Base-by-base conservation (phyloP, 768 basidiomycete genomes). In the Termitomyces sp. region DNA sequence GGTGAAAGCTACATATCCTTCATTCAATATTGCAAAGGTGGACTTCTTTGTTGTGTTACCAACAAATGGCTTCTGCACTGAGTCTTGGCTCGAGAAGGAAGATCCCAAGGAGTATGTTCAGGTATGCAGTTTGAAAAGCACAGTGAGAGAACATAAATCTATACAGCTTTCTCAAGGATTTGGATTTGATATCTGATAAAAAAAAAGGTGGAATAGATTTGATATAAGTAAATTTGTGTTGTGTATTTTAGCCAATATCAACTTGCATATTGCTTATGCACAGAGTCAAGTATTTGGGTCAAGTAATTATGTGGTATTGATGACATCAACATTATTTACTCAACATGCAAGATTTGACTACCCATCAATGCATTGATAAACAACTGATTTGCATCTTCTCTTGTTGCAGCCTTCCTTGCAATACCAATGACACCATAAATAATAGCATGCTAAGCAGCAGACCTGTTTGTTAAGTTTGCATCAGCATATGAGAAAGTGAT, bases 21-120 rank as follows among this genome's bases (percentile, higher is more conserved):
- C 34, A 70, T 66, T 3, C 34, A 34, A 12, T 73, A 68, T 43
- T 59, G 56, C 0, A 60, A 68, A 0, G 72, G 69, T 0, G 64
- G 65, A 0, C 51, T 72, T 3, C 65, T 70, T 45, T 61, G 67
- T 3, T 71, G 48, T 45, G 59, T 66, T 5, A 57, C 64, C 8
- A n/a, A n/a, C n/a, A n/a, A 66, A 69, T 52, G 65, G 66, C 1
- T 60, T 30, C 32, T 45, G 52, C 8, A 65, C 58, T 0, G 61
- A 59, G 3, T 12, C 16, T 14, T 23, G 47, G 25, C 45, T 57
- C n/a, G 6, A 9, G 9, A 49, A 56, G 32, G 55, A 56, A 2
- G 17, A 56, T 27, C 40, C 40, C 1, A 5, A 23, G 23, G 30
- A 50, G 21, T 35, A 42, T 19, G 30, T 4, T 12, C 2, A 16